Evolutionary conservation across 495 filamentous ascomycete species (phyloP), one percentile per base, ranked within the genome.

Genomic region (Trichoderma erinaceum): DNA sequence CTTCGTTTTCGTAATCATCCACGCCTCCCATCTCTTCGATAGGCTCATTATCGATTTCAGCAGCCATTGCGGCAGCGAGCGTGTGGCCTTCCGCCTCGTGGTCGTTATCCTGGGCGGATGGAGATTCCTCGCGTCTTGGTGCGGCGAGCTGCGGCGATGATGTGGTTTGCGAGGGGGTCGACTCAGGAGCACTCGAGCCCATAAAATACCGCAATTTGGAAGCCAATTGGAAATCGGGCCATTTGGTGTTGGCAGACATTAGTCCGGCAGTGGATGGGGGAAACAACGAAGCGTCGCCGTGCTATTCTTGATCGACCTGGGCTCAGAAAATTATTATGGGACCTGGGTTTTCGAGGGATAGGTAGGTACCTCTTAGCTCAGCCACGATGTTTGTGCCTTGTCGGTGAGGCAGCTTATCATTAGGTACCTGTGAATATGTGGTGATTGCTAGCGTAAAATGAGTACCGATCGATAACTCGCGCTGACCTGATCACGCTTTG

Each of bases 181-280:
- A 61, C 11, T 61, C 56, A 18, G 56, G 56, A 29, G 56, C 56
- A 32, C 56, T 61, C 11, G 56, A 61, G 56, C 56, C 56, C 23
- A 61, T 61, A 25, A 61, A 61, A 29, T 61, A 29, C 6, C 56
- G 56, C 23, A 61, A 61, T 32, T 32, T 61, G 11, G 56, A 61
- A 8, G 56, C 56, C 25, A 61, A 25, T 25, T 61, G 56, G 25
- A 61, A 61, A 32, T 61, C 56, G 56, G 56, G 56, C 56, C 56
- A 61, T 61, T 61, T 61, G 56, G 56, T 7, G 56, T 61, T 61
- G 56, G 56, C 56, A 61, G 56, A 11, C 56, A 61, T 61, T 10
- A 61, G 56, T 10, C 7, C 56, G 35, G 56, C 10, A 16, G 25
- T 11, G 23, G 56, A 52, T 23, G 8, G 25, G 25, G 10, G 56